Conservation (phyloP, 192 early-diverging fungal species). For the Coemansia sp. region DNA sequence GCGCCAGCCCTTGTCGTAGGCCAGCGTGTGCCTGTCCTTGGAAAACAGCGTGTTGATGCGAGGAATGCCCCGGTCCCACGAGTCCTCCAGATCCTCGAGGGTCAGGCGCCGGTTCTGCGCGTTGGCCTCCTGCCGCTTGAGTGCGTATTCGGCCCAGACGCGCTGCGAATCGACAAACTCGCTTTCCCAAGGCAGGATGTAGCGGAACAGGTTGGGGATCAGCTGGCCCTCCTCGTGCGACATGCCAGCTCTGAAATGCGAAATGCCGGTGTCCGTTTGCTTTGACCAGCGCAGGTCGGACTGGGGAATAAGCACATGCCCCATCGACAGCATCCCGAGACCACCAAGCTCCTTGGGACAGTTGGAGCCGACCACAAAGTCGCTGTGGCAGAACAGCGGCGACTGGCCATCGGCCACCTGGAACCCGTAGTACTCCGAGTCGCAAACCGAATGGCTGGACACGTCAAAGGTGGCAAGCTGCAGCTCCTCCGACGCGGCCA, state of each 20-base stretch:
- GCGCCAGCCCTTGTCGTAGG: slow-evolving; percentile 99
- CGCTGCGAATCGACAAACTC: slow-evolving; percentile 99
- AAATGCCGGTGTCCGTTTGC: slow-evolving; percentile 94
- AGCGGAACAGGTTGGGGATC: slow-evolving; percentile 96
- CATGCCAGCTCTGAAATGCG: slow-evolving; percentile 98
- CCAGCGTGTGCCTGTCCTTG: slow-evolving; percentile 97
- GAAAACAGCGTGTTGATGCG: slow-evolving; percentile 98
- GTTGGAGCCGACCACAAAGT: slow-evolving; percentile 59
- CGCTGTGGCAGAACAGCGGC: slow-evolving; percentile 52
- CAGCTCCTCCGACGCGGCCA: neutral
- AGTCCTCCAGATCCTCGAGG: slow-evolving; percentile 97
- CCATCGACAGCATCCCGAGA: slow-evolving; percentile 98
- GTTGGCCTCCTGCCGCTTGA: slow-evolving; percentile 96
- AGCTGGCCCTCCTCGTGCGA: slow-evolving; percentile 95
- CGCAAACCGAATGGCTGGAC: slow-evolving; percentile 14
- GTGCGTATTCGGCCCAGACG: slow-evolving; percentile 98
- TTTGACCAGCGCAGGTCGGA: slow-evolving; percentile 95
- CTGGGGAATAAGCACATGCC: slow-evolving; percentile 96
- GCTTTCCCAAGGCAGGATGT: slow-evolving; percentile 98
- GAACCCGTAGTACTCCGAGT: slow-evolving; percentile 46
- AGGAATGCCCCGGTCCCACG: slow-evolving; percentile 98
- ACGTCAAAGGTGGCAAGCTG: slow-evolving; percentile 27
- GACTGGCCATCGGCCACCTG: slow-evolving; percentile 45
- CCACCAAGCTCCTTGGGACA: slow-evolving; percentile 94
- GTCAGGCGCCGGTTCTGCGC: slow-evolving; percentile 96